Evolutionary conservation across 169 alveolate species (phyloP), one percentile per base, ranked within the genome.

Genomic region (Eimeria tenella): DNA sequence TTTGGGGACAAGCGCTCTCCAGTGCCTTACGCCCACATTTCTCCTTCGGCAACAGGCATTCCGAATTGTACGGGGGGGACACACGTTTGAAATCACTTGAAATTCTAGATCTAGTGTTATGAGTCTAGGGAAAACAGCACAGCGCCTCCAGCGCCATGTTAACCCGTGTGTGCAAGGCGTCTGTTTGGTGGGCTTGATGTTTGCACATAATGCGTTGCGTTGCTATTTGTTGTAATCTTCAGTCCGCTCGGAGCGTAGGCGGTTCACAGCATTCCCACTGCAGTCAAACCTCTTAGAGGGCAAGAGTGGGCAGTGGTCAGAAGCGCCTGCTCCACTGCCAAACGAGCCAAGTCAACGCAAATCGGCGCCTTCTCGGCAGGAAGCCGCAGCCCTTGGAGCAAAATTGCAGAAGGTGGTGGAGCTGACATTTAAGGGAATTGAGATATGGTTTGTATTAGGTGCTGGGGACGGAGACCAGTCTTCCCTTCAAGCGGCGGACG

Each of bases 391-490:
- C 3, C 31, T 79, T 19, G 88, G 88, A 23, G 88, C 88, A 11
- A 79, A 79, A 49, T 11, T 79, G 70, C 88, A 79, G 31, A 79
- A 79, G 71, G 70, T 79, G 52, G 53, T 79, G 17, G 88, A 79
- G 53, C 3, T 79, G 49, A 79, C 88, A 79, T 25, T 79, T 7
- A 79, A 79, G 70, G 88, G 88, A n/a, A 19, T 79, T 52, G 88
- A 79, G 63, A n/a, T 79, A 15, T 79, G 88, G 88, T 79, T 79
- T 55, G 88, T 79, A 10, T 10, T 79, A 17, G 88, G 88, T 31
- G 60, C 84, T 31, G 84, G 60, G 42, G 88, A 53, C 23, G 71
- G 70, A 79, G 88, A 50, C 7, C 70, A 79, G 3, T 79, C 42
- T 6, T 53, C 50, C 50, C 65, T 17, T 8, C 71, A 13, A 68